A percentile compares a stretch with the other conserved stretches of the same genome.
Conservation (phyloP, 164 flowering plant species). For the Nelumbo lutea region DNA sequence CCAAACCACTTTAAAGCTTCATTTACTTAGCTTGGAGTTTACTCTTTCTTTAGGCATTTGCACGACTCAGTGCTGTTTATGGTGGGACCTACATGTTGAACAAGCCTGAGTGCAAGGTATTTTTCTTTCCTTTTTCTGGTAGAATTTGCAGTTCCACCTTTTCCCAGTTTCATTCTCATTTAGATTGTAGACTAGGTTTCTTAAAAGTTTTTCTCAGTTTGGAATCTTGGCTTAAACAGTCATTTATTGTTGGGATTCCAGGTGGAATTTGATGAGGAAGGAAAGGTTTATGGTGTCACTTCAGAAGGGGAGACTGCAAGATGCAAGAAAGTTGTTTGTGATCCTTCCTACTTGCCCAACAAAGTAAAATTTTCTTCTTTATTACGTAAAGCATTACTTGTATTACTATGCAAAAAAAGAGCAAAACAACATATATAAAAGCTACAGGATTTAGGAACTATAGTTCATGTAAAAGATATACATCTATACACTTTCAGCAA, state of each 20-base stretch:
- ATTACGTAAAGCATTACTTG: no score
- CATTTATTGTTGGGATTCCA: slow-evolving; percentile 21
- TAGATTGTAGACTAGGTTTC: not conserved
- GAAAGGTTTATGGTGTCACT: slow-evolving; percentile 80
- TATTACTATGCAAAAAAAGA: no score
- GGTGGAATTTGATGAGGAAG: slow-evolving; percentile 89
- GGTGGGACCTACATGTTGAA: slow-evolving; percentile 97
- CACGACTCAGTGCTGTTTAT: slow-evolving; percentile 95
- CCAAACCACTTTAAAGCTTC: not conserved
- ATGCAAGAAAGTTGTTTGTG: slow-evolving; percentile 96
- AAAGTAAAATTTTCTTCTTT: slow-evolving; percentile 45
- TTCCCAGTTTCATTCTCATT: not conserved
- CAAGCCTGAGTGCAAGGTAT: slow-evolving; percentile 94
- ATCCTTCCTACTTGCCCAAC: slow-evolving; percentile 85
- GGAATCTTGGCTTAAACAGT: not conserved
- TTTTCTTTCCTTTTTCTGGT: not conserved
- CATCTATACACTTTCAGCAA: no score
- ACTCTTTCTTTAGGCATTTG: slow-evolving; percentile 62
- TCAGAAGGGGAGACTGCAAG: slow-evolving; percentile 76
- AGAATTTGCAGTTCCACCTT: not conserved
- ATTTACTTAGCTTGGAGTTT: not conserved
- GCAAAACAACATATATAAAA: no score
- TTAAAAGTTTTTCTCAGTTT: not conserved
- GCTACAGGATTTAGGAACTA: no score
- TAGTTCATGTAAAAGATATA: no score